Conservation (phyloP, 441 rosid genomes). For the Populus hybrid region DNA sequence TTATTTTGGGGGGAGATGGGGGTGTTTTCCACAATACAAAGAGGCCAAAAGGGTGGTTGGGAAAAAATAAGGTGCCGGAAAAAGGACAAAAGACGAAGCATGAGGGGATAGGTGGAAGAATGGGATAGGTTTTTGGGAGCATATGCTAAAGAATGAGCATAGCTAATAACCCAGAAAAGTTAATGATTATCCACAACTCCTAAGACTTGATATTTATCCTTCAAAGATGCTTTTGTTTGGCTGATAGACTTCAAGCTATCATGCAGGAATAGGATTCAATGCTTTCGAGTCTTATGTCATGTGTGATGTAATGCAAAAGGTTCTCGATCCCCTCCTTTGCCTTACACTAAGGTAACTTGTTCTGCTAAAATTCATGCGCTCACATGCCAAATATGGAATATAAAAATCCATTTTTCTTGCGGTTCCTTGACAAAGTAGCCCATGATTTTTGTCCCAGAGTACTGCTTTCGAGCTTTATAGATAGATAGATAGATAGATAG, state of each 20-base stretch:
- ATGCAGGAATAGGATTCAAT: slow-evolving; percentile 21
- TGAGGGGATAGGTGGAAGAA: slow-evolving; percentile 14
- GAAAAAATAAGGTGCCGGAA: slow-evolving; percentile 21
- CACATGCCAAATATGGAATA: slow-evolving; percentile 53
- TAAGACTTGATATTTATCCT: slow-evolving; percentile 31
- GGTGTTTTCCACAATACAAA: slow-evolving; percentile 3
- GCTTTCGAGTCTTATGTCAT: slow-evolving; percentile 37
- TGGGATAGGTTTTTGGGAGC: slow-evolving; percentile 23
- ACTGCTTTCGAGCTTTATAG: slow-evolving; percentile 18
- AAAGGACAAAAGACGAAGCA: slow-evolving; percentile 17
- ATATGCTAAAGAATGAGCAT: slow-evolving; percentile 27
- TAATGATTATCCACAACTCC: slow-evolving; percentile 50
- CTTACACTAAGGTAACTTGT: slow-evolving; percentile 59
- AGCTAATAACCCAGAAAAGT: slow-evolving; percentile 5
- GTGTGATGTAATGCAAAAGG: slow-evolving; percentile 39
- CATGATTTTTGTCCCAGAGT: slow-evolving; percentile 20
- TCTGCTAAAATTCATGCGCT: slow-evolving; percentile 49
- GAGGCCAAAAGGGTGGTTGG: slow-evolving; percentile 20
- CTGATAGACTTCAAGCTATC: slow-evolving; percentile 34
- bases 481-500: neutral
- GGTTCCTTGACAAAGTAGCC: slow-evolving; percentile 25
- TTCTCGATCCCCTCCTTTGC: slow-evolving; percentile 22
- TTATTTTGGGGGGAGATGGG: slow-evolving; percentile 9
- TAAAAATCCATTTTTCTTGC: slow-evolving; percentile 13
- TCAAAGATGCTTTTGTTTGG: slow-evolving; percentile 50